phyloP scores from a whole-genome alignment of 352 stramenopile species.

The Phytopythium cucurbitacearum region DNA sequence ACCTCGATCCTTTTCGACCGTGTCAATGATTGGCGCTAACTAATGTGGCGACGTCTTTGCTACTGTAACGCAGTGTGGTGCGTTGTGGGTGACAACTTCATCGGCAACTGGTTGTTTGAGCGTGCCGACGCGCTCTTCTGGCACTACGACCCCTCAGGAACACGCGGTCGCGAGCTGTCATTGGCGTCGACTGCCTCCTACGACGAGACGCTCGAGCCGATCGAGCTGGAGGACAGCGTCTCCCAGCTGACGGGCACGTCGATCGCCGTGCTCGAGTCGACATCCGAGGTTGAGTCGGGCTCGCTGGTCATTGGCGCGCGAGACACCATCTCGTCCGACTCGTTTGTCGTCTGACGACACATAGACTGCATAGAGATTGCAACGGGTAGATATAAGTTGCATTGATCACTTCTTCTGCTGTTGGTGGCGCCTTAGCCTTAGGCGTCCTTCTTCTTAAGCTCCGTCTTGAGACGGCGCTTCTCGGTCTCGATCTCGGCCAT shows the following conservation, averaged over 20 bases:
- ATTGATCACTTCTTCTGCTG: background rate
- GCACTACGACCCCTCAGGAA: slow-evolving; percentile 25
- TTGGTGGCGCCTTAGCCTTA: slow-evolving; percentile 2
- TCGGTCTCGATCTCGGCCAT: slow-evolving; percentile 68
- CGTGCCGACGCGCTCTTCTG: slow-evolving; percentile 33
- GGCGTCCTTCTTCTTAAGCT: slow-evolving; percentile 33
- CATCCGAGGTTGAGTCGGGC: slow-evolving; percentile 1
- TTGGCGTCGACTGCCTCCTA: slow-evolving; percentile 2
- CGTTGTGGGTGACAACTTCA: slow-evolving; percentile 35
- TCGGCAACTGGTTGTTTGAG: slow-evolving; percentile 34
- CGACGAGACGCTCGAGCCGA: background rate
- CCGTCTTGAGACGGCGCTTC: slow-evolving; percentile 57
- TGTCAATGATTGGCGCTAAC: background rate
- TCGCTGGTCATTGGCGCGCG: slow-evolving; percentile 1
- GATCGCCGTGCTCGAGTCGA: slow-evolving; percentile 7
- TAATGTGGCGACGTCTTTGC: background rate
- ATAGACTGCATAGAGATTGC: too few relatives aligned
- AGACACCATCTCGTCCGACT: slow-evolving; percentile 7
- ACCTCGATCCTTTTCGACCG: background rate
- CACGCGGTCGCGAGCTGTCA: background rate
- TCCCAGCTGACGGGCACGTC: background rate
- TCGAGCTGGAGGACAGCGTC: background rate
- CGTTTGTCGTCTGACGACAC: slow-evolving; percentile 1
- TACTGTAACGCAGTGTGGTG: slow-evolving; percentile 29
- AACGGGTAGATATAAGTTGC: too few relatives aligned